Evolutionary conservation across 1,139 yeast species (phyloP).

Genomic region (Lodderomyces margitis): DNA sequence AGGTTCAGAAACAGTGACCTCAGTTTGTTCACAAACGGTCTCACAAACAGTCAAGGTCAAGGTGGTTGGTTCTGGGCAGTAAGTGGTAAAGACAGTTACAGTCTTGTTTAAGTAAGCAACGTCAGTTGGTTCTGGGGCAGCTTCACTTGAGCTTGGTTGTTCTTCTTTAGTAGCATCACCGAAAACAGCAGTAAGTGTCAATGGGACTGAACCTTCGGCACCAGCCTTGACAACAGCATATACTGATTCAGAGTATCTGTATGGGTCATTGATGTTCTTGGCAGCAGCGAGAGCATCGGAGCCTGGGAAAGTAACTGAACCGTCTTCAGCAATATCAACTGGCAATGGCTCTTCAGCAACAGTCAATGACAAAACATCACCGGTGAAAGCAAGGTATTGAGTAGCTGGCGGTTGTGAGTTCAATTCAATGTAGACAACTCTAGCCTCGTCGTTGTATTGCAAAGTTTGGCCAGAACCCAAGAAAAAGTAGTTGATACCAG

Average conservation of each 20-base stretch:
- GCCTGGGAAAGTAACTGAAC: conserved; percentile 30
- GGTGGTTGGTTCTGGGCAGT: conserved; percentile 13
- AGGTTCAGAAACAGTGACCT: conserved; percentile 5
- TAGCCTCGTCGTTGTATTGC: conserved; percentile 57
- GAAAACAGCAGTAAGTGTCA: conserved; percentile 17
- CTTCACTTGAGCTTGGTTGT: conserved; percentile 5
- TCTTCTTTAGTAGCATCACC: conserved; percentile 14
- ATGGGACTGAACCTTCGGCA: conserved; percentile 20
- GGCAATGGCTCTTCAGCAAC: conserved; percentile 15
- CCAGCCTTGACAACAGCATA: conserved; percentile 23
- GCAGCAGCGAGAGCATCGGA: conserved; percentile 33
- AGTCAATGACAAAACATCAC: conserved; percentile 16
- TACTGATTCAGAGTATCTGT: conserved; percentile 30
- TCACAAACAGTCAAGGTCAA: conserved; percentile 12
- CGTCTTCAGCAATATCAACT: conserved; percentile 21
- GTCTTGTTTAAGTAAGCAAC: conserved; percentile 5
- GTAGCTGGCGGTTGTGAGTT: conserved; percentile 5
- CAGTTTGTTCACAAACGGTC: conserved; percentile 7
- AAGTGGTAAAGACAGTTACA: conserved; percentile 11
- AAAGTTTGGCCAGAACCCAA: conserved; percentile 18
- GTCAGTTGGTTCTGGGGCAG: neutral
- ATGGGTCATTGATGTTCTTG: conserved; percentile 43
- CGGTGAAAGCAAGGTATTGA: conserved; percentile 12
- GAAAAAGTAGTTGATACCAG: conserved; percentile 50
- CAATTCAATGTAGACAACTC: conserved; percentile 34